A percentile compares a stretch with the other conserved stretches of the same genome.
These are phyloP conservation scores for Blumeria graminis DNA, from an alignment of 2,329 filamentous ascomycete species.

Conservation along the genomic window DNA sequence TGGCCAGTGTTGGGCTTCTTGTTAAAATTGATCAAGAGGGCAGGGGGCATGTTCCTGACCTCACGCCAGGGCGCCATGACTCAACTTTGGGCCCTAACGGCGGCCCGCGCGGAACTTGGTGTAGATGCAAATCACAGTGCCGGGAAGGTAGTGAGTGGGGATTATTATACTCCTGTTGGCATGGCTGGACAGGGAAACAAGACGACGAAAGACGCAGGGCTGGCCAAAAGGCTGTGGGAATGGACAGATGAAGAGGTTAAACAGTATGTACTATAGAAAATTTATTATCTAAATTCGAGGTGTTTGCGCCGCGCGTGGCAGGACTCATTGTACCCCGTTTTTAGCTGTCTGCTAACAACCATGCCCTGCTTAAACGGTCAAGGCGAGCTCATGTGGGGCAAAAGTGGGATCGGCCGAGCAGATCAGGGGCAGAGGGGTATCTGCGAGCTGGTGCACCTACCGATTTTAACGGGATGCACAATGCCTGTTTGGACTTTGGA, in stretches of 20 bases:
- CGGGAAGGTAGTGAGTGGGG: constrained; percentile 14
- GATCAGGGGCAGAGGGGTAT: too few species aligned
- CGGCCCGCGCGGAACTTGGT: constrained; percentile 11
- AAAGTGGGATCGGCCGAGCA: too few species aligned
- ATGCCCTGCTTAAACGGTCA: too few species aligned
- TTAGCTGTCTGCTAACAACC: too few species aligned
- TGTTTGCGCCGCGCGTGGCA: too few species aligned
- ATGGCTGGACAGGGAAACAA: constrained; percentile 10
- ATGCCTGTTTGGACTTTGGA: too few species aligned
- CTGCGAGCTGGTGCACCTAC: too few species aligned
- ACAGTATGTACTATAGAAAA: neutral
- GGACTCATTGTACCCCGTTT: too few species aligned
- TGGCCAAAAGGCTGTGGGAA: constrained; percentile 16
- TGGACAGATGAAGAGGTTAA: constrained; percentile 16
- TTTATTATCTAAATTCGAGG: too few species aligned
- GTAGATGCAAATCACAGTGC: constrained; percentile 14
- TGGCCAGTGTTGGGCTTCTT: neutral
- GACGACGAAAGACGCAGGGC: constrained; percentile 9
- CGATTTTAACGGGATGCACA: too few species aligned
- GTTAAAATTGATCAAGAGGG: neutral
- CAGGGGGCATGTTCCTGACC: neutral
- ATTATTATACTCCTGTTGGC: constrained; percentile 19
- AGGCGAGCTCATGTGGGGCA: too few species aligned
- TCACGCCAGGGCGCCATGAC: neutral
- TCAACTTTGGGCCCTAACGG: constrained; percentile 1